Evolutionary conservation across 805 yeast species (phyloP).

Genomic region (Wickerhamiella spandovensis): DNA sequence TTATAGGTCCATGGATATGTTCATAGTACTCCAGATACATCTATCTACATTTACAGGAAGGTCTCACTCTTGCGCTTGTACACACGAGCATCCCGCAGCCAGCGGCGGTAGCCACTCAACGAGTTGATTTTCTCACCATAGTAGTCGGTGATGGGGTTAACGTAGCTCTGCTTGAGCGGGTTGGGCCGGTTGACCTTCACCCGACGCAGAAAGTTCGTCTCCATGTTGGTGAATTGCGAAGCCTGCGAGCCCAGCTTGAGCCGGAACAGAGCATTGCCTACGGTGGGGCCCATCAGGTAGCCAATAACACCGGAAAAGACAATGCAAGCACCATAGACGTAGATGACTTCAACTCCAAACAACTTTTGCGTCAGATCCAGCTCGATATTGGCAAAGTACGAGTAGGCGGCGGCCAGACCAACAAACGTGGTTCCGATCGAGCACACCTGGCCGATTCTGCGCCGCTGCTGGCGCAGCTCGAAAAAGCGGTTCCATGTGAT

Average conservation of each 20-base stretch:
- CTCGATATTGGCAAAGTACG: slow-evolving; percentile 63
- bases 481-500: slow-evolving; percentile 69
- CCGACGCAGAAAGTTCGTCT: slow-evolving; percentile 60
- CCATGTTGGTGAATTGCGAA: slow-evolving; percentile 33
- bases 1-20: slow-evolving; percentile 24
- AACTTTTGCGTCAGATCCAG: slow-evolving; percentile 78
- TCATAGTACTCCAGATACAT: too few species aligned
- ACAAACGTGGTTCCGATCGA: slow-evolving; percentile 54
- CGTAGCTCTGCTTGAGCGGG: slow-evolving; percentile 75
- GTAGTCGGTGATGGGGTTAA: slow-evolving; percentile 94
- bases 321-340: slow-evolving; percentile 64
- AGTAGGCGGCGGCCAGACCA: slow-evolving; percentile 60
- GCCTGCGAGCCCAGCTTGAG: slow-evolving; percentile 17
- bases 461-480: slow-evolving; percentile 58
- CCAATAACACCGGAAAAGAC: slow-evolving; percentile 64
- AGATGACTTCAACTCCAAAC: slow-evolving; percentile 80
- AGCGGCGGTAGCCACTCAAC: slow-evolving; percentile 73
- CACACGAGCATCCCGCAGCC: slow-evolving; percentile 92
- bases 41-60: slow-evolving; percentile 16
- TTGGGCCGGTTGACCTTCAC: slow-evolving; percentile 74
- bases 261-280: slow-evolving; percentile 62
- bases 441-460: slow-evolving; percentile 51
- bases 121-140: slow-evolving; percentile 93
- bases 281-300: slow-evolving; percentile 65
- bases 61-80: slow-evolving; percentile 33